Base-by-base conservation (phyloP, 306 rosid genomes). In the Bauhinia variegata region DNA sequence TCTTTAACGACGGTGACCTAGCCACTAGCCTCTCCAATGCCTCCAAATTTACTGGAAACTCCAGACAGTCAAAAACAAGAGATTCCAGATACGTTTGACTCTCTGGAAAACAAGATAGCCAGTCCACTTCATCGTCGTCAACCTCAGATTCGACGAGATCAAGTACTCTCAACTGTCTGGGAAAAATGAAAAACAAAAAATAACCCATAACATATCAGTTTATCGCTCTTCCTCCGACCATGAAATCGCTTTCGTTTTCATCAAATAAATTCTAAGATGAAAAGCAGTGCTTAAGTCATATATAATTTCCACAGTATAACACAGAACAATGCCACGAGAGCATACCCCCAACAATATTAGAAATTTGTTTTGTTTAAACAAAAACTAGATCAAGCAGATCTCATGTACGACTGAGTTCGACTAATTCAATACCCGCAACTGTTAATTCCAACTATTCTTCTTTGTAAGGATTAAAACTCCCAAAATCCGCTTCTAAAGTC, bases 21-120 rank as follows among this genome's bases (percentile, higher is more conserved):
- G 78, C 77, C 79, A 86, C 97, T 43, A 91, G 73, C 73, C 75
- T 65, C 80, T 91, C 97, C 91, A 91, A 85, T 8, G 97, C 93
- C 69, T 79, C 89, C 0, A 88, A 86, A 80, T 83, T 85, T 52
- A 86, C 39, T 3, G 69, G 81, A 53, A 74, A 65, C 9, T 86
- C 96, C 10, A 88, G 83, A 51, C 96, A 91, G 30, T 88, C 95
- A 12, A 91, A 88, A 43, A 65, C 84, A 77, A 91, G 82, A 54
- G 95, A 88, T 72, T 88, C 96, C 51, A 91, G 63, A 77, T 70
- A 79, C 3, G 79, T 79, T 38, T 78, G 85, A 52, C 77, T 74
- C 76, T 83, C 96, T 3, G 93, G 91, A 74, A 91, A 91, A 81
- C 72, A 84, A 12, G 83, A 80, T 61, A 88, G 66, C 96, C 96